Percentiles rank a stretch among this genome's conserved stretches.
These are phyloP conservation scores for Solanum piurae DNA, from an alignment of 257 asterid species.

Conservation along the genomic window DNA sequence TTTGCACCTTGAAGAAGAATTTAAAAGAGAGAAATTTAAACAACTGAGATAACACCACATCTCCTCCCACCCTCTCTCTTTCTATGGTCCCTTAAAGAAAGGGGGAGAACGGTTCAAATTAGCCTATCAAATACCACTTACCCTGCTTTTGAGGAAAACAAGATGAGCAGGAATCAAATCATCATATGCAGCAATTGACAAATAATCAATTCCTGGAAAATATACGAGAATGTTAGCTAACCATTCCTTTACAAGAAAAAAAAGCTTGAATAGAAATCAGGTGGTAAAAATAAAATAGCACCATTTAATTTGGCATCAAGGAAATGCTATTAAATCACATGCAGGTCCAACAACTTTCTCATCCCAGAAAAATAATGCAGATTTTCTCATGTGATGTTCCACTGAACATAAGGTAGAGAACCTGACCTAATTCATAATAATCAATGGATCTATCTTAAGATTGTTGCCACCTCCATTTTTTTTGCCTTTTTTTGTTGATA, in stretches of 20 bases:
- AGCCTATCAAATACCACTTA: slow-evolving; percentile 12
- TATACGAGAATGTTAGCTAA: not conserved
- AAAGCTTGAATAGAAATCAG: not conserved
- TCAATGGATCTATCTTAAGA: not conserved
- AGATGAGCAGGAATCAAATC: slow-evolving; percentile 72
- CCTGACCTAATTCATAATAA: not conserved
- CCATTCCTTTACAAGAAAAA: not conserved
- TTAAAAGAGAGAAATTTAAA: not conserved
- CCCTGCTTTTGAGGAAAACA: slow-evolving; percentile 69
- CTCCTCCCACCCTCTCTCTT: not conserved
- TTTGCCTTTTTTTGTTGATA: not conserved
- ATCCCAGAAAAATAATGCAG: not conserved
- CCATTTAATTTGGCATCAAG: not conserved
- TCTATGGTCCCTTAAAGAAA: not conserved
- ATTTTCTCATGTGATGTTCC: not conserved
- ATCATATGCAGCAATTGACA: slow-evolving; percentile 81
- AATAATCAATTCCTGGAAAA: slow-evolving; percentile 69
- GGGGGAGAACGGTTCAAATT: not conserved
- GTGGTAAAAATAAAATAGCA: not conserved
- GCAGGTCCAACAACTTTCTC: not conserved
- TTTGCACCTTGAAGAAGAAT: not conserved
- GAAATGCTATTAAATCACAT: not conserved
- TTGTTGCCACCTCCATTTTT: not conserved
- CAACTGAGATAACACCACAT: not conserved
- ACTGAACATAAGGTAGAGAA: not conserved